Conservation (phyloP, 2,329 filamentous ascomycete species). For the Sarocladium kiliense region DNA sequence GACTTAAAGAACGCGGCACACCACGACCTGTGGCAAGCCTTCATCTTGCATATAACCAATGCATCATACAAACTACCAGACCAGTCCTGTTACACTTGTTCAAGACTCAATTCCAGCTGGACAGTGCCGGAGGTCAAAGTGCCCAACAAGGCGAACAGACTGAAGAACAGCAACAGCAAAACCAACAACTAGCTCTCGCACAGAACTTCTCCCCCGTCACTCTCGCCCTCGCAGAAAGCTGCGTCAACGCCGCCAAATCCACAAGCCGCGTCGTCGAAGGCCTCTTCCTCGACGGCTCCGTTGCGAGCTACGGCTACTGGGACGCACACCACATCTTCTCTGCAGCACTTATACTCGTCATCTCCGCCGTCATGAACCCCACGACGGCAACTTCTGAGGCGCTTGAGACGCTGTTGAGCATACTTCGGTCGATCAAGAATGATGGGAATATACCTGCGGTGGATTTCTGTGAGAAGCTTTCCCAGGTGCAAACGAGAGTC, state of each 20-base stretch:
- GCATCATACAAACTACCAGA: constrained; percentile 27
- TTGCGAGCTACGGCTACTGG: constrained; percentile 27
- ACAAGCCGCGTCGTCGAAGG: constrained; percentile 21
- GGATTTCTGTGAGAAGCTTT: constrained; percentile 23
- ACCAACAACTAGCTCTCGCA: background rate
- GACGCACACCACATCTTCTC: constrained; percentile 28
- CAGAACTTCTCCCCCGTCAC: constrained; percentile 26
- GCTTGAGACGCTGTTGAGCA: constrained; percentile 22
- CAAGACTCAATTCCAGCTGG: constrained; percentile 22
- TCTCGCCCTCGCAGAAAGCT: constrained; percentile 23
- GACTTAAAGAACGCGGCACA: constrained; percentile 20
- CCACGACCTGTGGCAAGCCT: constrained; percentile 20
- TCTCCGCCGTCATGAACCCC: constrained; percentile 26
- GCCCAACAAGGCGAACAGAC: background rate
- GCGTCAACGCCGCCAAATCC: constrained; percentile 24
- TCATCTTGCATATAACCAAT: constrained; percentile 27
- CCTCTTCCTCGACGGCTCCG: constrained; percentile 16
- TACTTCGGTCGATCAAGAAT: constrained; percentile 22
- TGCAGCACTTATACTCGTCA: constrained; percentile 23
- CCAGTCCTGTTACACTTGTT: constrained; percentile 26
- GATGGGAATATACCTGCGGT: constrained; percentile 24
- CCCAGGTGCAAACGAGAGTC: constrained; percentile 18
- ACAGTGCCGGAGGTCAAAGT: constrained; percentile 3
- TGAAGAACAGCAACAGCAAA: constrained; percentile 9
- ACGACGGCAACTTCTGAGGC: constrained; percentile 20